phyloP scores from a whole-genome alignment of 306 rosid genomes.

The Quercus alba region DNA sequence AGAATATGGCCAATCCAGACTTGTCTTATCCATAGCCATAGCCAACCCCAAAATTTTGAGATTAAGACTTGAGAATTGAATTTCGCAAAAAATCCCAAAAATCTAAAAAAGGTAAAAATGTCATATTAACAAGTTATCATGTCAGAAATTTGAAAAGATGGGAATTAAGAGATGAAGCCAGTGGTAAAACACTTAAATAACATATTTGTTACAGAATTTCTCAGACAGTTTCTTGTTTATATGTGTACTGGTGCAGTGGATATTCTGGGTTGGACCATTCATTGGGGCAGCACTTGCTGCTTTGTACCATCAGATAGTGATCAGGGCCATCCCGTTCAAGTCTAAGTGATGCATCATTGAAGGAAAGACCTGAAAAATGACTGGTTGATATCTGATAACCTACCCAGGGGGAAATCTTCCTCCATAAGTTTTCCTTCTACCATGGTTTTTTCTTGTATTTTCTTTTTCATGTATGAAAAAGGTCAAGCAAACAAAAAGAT shows the following conservation, averaged over 20 bases:
- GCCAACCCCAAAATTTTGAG: too few relatives aligned
- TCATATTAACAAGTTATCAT: too few relatives aligned
- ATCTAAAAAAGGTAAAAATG: too few relatives aligned
- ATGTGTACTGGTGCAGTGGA: conserved; percentile 24
- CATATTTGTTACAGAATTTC: background rate
- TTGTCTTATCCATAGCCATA: too few relatives aligned
- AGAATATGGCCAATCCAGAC: too few relatives aligned
- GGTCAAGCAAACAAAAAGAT: background rate
- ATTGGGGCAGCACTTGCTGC: conserved; percentile 32
- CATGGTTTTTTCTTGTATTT: background rate
- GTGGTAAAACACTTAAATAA: too few relatives aligned
- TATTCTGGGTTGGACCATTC: conserved; percentile 32
- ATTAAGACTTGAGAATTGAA: too few relatives aligned
- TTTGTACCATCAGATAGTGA: conserved; percentile 27
- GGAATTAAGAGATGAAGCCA: too few relatives aligned
- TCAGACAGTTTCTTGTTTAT: background rate
- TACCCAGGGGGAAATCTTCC: background rate
- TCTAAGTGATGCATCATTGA: background rate
- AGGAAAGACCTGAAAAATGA: background rate
- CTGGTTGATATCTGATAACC: background rate
- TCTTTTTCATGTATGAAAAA: background rate
- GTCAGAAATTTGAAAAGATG: too few relatives aligned
- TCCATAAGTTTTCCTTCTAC: too few relatives aligned
- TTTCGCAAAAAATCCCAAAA: too few relatives aligned
- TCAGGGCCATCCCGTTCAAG: conserved; percentile 33